Conservation (phyloP, 1,139 yeast genomes). For the Sugiyamaella japonica region DNA sequence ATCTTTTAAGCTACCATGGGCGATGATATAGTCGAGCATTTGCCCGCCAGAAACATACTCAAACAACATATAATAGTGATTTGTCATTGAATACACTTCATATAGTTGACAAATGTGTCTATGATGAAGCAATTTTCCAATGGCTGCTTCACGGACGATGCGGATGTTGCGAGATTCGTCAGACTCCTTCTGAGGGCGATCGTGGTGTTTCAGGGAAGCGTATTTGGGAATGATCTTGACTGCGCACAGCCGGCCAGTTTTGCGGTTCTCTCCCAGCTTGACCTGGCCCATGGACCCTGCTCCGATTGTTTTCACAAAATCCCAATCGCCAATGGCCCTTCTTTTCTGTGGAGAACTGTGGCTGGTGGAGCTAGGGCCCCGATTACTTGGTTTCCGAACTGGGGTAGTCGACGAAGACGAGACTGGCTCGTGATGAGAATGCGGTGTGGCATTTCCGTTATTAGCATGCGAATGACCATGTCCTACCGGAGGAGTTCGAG, state of each 20-base stretch:
- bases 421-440: not conserved
- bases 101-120: conserved; percentile 89
- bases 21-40: conserved; percentile 93
- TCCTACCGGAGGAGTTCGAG: conserved; percentile 13
- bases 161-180: conserved; percentile 90
- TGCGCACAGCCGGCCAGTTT: conserved; percentile 80
- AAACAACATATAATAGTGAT: conserved; percentile 94
- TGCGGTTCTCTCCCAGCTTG: conserved; percentile 82
- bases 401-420: not conserved
- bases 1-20: conserved; percentile 94
- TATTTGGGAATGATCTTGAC: conserved; percentile 50
- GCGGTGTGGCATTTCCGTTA: not conserved
- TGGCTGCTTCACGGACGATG: conserved; percentile 91
- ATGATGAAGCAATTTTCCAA: conserved; percentile 86
- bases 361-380: conserved; percentile 1
- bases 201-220: conserved; percentile 54
- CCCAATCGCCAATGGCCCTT: conserved; percentile 95
- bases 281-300: conserved; percentile 99
- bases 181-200: conserved; percentile 73
- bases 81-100: conserved; percentile 95
- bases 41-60: conserved; percentile 98
- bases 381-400: not conserved
- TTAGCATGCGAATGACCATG: not conserved
- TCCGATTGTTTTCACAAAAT: conserved; percentile 89
- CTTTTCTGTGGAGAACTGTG: conserved; percentile 46